Evolutionary conservation across 1,139 yeast genomes (phyloP), one percentile per base, ranked within the genome.

Genomic region (Trichomonascaceae sp.): DNA sequence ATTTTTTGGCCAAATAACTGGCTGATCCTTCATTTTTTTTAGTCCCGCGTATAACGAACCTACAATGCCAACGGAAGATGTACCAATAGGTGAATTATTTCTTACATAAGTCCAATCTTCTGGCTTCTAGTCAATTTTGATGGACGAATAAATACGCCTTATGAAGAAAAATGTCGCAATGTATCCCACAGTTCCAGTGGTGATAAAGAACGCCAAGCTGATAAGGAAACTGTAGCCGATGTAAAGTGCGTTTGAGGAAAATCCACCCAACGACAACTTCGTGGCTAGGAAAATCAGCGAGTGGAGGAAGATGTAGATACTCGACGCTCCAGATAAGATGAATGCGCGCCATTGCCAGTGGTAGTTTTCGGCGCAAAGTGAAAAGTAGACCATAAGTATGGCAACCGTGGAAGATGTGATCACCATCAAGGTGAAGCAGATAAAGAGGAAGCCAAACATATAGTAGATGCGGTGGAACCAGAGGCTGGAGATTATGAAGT

Each of bases 321-420:
- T 69, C 57, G 93, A 78, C 17, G 96, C 93, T 34, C 95, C 97
- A 18, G 95, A 92, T 40, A 85, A 69, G 49, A 78, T 70, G 48
- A 87, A 67, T 6, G 94, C 74, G 56, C 87, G 76, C 98, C 98
- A 89, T 54, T 85, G 96, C 99, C 99, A 89, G 56, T 76, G 74
- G 64, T 92, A 87, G 57, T 89, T 82, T 54, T 89, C 98, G 30
- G 85, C 66, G 53, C 95, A 84, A 43, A 92, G 68, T 8, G 87
- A 71, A 62, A 81, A 80, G 59, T 89, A 89, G 27, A 81, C 73
- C 63, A 85, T 70, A 47, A 89, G 65, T 15, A 85, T 64, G 0
- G 95, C 77, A 29, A 85, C 85, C 43, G 89, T 67, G 14, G 81
- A 68, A 5, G 95, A 79, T 8, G 96, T 85, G 48, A 80, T 52